phyloP scores from a whole-genome alignment of 306 rosid genomes.

The Quillaja saponaria region DNA sequence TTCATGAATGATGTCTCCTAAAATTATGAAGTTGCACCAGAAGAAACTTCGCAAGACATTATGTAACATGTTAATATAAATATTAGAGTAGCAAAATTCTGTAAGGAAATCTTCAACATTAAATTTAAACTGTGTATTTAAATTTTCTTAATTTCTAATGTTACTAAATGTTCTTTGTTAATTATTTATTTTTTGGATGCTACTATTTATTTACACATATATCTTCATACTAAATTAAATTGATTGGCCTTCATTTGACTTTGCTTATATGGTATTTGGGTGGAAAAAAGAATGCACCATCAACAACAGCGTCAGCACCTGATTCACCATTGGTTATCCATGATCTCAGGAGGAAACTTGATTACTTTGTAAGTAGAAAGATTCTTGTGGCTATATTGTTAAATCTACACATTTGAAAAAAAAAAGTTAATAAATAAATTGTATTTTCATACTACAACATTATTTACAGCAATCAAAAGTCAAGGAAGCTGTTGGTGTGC shows the following conservation, averaged over 20 bases:
- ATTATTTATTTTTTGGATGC: not conserved
- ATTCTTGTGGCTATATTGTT: not conserved
- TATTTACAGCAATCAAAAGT: slow-evolving; percentile 69
- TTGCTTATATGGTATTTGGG: slow-evolving; percentile 16
- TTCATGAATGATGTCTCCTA: too few relatives aligned
- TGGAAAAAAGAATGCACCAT: slow-evolving; percentile 20
- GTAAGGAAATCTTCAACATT: too few relatives aligned
- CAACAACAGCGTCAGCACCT: slow-evolving; percentile 20
- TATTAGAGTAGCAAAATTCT: too few relatives aligned
- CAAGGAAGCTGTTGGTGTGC: slow-evolving; percentile 57
- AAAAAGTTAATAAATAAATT: not conserved
- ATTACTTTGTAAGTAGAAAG: slow-evolving; percentile 62
- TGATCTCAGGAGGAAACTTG: slow-evolving; percentile 67
- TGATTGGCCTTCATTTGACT: not conserved
- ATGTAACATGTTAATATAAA: too few relatives aligned
- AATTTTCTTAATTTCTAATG: not conserved
- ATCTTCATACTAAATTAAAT: not conserved
- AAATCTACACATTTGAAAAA: too few relatives aligned
- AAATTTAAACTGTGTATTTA: too few relatives aligned
- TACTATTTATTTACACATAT: not conserved
- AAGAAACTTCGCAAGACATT: too few relatives aligned
- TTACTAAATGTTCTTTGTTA: not conserved
- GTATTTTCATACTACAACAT: too few relatives aligned
- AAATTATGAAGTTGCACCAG: too few relatives aligned
- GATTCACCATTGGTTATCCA: slow-evolving; percentile 19